Base-by-base conservation (phyloP, 768 basidiomycete genomes). In the Serendipita vermifera region DNA sequence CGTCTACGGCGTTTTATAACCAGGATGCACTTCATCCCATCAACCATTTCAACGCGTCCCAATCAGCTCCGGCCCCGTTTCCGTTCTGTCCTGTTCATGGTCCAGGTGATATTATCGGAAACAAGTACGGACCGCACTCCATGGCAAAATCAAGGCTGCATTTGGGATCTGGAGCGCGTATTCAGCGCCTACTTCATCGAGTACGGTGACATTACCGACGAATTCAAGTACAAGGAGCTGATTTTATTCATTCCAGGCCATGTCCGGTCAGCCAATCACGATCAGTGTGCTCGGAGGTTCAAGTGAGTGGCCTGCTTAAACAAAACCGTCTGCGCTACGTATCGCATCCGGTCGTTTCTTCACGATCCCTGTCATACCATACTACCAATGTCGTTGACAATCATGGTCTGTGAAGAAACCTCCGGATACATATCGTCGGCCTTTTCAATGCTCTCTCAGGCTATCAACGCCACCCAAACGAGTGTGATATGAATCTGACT, bases 271-370 rank as follows among this genome's bases (percentile, higher is more conserved):
- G 56, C 88, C 90, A 2, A 78, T 96, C 13, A 93, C 90, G 5
- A 90, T 96, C 63, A 88, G 86, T 66, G 77, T 96, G 33, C 64
- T 96, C 17, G 92, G 92, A 36, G 90, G 91, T 57, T 93, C 89
- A 59, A 75, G 91, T 93, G 64, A 66, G 81, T 68, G n/a, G n/a
- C 17, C 22, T 51, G 11, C 46, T 9, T 41, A 17, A 41, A 1
- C 15, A 26, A n/a, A n/a, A 6, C 17, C 39, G 17, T n/a, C 15
- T 3, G 39, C 17, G 15, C 6, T 26, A 41, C 17, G 6, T n/a
- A n/a, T n/a, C n/a, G 26, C 39, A 1, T 41, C 15, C 6, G 39
- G 39, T 26, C 39, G 9, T n/a, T 41, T 5, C 33, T 4, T 40
- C 22, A 15, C 17, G 9, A 4, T 3, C 9, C n/a, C n/a, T n/a